Evolutionary conservation across 164 flowering plant species (phyloP), one percentile per base, ranked within the genome.

Genomic region (Chimonanthus praecox): DNA sequence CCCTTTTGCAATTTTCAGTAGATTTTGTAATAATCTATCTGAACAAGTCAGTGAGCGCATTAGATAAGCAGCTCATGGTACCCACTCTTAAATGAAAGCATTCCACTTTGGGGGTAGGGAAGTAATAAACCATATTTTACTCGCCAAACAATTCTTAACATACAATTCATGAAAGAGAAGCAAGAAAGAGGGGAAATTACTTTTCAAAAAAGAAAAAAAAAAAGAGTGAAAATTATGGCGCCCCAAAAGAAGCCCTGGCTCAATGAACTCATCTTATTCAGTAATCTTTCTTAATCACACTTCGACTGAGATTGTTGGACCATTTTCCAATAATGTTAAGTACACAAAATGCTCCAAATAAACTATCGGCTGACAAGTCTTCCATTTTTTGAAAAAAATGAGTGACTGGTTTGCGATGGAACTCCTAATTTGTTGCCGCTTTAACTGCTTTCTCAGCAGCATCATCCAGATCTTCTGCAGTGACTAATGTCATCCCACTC

Each of bases 361-460:
- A 33, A 44, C 9, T 64, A 33, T 33, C 33, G 33, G 33, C 33
- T 33, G 33, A 33, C 33, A 33, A 33, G 33, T 33, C 33, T 33
- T 33, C 33, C 33, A 74, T 43, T 18, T 1, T 60, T 7, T 3
- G 13, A 21, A 70, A 67, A 65, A 47, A 74, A 74, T 58, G 46
- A 63, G 21, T 18, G 49, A 45, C 44, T 48, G 7, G 48, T 62
- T 11, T 43, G 4, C 43, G 49, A 45, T 6, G 47, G 60, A 45
- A 58, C 49, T 49, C 69, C 72, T 73, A 78, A 67, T 68, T 74
- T 64, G 78, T 67, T 49, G 76, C 7, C 9, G 97, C 94, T 83
- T 91, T 91, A 16, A 92, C 99, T 58, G 97, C 99, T 83, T 94
- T 94, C 80, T 86, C 92, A 21, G 99, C 99, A 4, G 99, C 99